Evolutionary conservation across 495 filamentous ascomycete species (phyloP), one percentile per base, ranked within the genome.

Genomic region (Lichenothelia convexa): DNA sequence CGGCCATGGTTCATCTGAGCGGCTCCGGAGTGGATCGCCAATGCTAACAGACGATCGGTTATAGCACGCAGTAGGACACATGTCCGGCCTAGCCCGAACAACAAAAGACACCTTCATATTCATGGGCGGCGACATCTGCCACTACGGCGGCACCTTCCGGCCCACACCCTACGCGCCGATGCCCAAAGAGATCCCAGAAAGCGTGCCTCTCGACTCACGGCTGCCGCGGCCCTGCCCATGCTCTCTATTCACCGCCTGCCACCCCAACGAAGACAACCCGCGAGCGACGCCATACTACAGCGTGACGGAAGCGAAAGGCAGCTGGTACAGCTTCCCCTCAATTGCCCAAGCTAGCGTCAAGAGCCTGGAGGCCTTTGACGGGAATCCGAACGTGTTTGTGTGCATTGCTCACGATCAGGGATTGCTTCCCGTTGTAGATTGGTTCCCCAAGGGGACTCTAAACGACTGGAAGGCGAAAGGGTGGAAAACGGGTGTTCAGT

Each of bases 31-130:
- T n/a, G n/a, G n/a, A n/a, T n/a, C n/a, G n/a, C n/a, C n/a, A n/a
- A n/a, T n/a, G n/a, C n/a, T n/a, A n/a, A n/a, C n/a, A n/a, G n/a
- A n/a, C n/a, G n/a, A n/a, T n/a, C n/a, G n/a, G n/a, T n/a, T n/a
- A n/a, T n/a, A n/a, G 9, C 71, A 75, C 38, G 56, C 60, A 7
- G 49, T 63, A 19, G 71, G 73, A 0, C 71, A 78, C 43, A 56
- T 73, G 3, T 62, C 60, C 39, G 71, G 42, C 0, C 51, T 78
- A 3, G 72, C 66, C 5, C 51, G 70, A 1, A 66, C 64, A 8
- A 68, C 63, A 40, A 27, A 27, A 27, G 24, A 64, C 15, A 64
- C 61, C 5, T 74, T 70, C 46, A 54, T 74, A 40, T 51, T 73
- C 11, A 54, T 74, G 53, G 65, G 62, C 9, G 72, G 65, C 7